Percentiles rank a stretch among this genome's conserved stretches.
These are phyloP conservation scores for Populus nigra DNA, from an alignment of 345 rosid species.

Conservation along the genomic window DNA sequence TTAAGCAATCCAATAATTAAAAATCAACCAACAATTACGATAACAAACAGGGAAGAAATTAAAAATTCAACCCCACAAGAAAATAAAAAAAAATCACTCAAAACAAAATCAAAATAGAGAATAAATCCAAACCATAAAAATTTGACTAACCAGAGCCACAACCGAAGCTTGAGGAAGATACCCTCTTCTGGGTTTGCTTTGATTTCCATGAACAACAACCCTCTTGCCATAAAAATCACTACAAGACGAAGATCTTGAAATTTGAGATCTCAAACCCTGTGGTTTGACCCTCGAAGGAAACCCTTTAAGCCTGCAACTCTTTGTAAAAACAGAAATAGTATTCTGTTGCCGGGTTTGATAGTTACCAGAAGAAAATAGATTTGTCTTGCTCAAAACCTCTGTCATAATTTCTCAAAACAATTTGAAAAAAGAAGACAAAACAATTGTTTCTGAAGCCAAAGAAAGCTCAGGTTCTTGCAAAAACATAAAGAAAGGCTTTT, in stretches of 20 bases:
- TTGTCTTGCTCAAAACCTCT: constrained; percentile 46
- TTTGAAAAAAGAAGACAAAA: background rate
- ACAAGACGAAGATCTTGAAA: background rate
- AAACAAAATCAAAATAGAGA: background rate
- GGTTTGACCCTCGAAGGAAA: constrained; percentile 37
- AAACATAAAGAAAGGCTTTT: background rate
- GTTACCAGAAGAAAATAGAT: constrained; percentile 27
- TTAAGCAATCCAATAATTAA: background rate
- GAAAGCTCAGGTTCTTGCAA: background rate
- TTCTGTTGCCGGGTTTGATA: constrained; percentile 26
- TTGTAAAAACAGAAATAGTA: constrained; percentile 24
- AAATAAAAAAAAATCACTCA: background rate
- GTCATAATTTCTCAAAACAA: constrained; percentile 39
- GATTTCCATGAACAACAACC: constrained; percentile 31
- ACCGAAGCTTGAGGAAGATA: constrained; percentile 27
- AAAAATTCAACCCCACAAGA: background rate
- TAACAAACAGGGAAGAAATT: background rate
- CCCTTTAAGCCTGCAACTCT: constrained; percentile 31
- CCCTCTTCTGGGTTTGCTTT: constrained; percentile 23
- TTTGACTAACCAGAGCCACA: constrained; percentile 54
- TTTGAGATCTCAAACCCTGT: constrained; percentile 30
- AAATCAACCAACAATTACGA: background rate
- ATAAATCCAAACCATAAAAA: background rate
- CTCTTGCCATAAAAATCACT: constrained; percentile 50
- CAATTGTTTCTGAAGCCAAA: background rate